Conservation (phyloP, 495 filamentous ascomycete genomes). For the Aspergillus taichungensis region DNA sequence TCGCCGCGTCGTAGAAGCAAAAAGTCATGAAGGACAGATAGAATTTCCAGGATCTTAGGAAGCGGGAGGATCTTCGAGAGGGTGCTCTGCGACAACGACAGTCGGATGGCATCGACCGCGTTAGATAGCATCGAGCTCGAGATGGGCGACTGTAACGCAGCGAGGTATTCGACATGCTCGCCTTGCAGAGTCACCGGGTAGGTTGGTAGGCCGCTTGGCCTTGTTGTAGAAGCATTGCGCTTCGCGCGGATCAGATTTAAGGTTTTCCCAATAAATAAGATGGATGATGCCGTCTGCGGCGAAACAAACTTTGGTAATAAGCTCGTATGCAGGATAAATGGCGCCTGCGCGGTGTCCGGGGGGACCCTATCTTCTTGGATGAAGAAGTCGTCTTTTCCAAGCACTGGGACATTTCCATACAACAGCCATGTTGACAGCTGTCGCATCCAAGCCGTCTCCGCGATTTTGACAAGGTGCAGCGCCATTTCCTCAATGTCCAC, state of each 20-base stretch:
- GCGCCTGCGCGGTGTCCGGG: conserved; percentile 23
- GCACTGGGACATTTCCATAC: conserved; percentile 70
- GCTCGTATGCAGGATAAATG: conserved; percentile 45
- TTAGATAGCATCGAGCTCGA: conserved; percentile 57
- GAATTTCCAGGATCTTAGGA: conserved; percentile 62
- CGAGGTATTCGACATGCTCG: conserved; percentile 65
- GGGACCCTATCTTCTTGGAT: conserved; percentile 42
- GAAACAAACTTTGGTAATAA: conserved; percentile 75
- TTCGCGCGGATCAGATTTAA: conserved; percentile 67
- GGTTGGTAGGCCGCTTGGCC: conserved; percentile 32
- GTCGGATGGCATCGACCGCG: conserved; percentile 64
- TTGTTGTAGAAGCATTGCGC: conserved; percentile 25
- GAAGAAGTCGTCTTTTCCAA: conserved; percentile 74
- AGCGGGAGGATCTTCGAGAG: conserved; percentile 73
- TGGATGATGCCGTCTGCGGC: conserved; percentile 62
- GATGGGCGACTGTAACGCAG: conserved; percentile 61
- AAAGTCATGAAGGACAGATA: conserved; percentile 74
- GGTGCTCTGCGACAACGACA: conserved; percentile 71
- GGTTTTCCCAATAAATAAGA: conserved; percentile 85
- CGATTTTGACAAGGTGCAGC: conserved; percentile 57
- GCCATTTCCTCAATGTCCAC: conserved; percentile 71
- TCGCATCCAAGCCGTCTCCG: conserved; percentile 85
- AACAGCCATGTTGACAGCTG: conserved; percentile 83
- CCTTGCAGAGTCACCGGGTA: conserved; percentile 58
- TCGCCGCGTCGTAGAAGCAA: conserved; percentile 82